Conservation (phyloP, 2,329 filamentous ascomycete species). For the Dothistroma pini region DNA sequence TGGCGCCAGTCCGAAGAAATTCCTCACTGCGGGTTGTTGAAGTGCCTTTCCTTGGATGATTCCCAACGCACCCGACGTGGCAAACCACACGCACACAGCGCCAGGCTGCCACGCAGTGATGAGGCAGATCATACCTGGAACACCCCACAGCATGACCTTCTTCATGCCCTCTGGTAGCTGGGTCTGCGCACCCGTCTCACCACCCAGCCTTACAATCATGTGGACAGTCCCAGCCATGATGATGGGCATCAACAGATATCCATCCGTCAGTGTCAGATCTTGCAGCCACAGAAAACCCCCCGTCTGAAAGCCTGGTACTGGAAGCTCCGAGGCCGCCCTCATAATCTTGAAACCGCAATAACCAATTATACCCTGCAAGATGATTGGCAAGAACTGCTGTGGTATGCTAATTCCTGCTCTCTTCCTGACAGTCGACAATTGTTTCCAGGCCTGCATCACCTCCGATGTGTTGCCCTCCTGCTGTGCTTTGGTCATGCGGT, state of each 20-base stretch:
- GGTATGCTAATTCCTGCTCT: conserved; percentile 53
- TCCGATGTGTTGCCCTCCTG: conserved; percentile 46
- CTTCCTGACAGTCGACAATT: conserved; percentile 52
- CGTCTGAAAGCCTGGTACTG: conserved; percentile 71
- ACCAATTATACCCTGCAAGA: conserved; percentile 65
- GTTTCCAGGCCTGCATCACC: conserved; percentile 45
- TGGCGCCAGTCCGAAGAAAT: conserved; percentile 39
- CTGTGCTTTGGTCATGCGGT: conserved; percentile 50
- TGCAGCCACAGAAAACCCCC: conserved; percentile 74
- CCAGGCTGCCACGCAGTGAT: conserved; percentile 56
- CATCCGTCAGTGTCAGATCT: conserved; percentile 73
- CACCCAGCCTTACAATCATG: conserved; percentile 41
- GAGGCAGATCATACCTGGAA: conserved; percentile 53
- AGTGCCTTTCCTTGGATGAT: conserved; percentile 40
- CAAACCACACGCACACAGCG: conserved; percentile 62
- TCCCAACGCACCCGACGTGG: conserved; percentile 42
- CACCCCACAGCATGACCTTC: conserved; percentile 42
- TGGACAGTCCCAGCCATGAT: conserved; percentile 35
- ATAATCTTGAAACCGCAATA: conserved; percentile 78
- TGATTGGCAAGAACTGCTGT: conserved; percentile 53
- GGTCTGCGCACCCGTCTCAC: conserved; percentile 44
- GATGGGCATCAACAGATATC: conserved; percentile 68
- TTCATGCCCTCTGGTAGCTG: conserved; percentile 34
- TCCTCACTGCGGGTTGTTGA: conserved; percentile 36
- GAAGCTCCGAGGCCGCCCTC: conserved; percentile 68